A percentile compares a stretch with the other conserved stretches of the same genome.
Conservation (phyloP, 2,329 filamentous ascomycete species). For the Venturia asperata region DNA sequence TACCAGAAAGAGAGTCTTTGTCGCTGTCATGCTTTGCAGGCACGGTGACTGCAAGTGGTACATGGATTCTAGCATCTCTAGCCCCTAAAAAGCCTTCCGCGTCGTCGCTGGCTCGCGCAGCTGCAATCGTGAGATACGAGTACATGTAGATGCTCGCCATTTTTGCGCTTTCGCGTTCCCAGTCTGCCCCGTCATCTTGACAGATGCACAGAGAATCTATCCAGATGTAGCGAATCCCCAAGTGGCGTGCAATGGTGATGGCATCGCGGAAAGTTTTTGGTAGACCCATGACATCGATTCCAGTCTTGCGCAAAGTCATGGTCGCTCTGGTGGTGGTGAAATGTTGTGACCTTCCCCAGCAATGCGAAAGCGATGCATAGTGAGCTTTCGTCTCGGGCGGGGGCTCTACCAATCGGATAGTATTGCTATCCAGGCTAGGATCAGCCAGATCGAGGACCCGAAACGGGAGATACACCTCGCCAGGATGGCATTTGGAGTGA, state of each 20-base stretch:
- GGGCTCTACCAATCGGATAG: neutral
- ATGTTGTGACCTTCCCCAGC: slow-evolving; percentile 18
- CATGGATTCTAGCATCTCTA: slow-evolving; percentile 6
- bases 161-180: slow-evolving; percentile 19
- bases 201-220: slow-evolving; percentile 28
- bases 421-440: neutral
- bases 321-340: slow-evolving; percentile 18
- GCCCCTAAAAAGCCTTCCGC: slow-evolving; percentile 6
- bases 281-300: slow-evolving; percentile 13
- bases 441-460: slow-evolving; percentile 1
- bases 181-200: slow-evolving; percentile 24
- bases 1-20: neutral
- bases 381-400: neutral
- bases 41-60: neutral
- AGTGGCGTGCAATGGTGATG: slow-evolving; percentile 27
- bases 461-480: neutral
- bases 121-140: slow-evolving; percentile 22
- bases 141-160: slow-evolving; percentile 24
- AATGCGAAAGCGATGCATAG: slow-evolving; percentile 18
- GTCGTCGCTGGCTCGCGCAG: slow-evolving; percentile 6
- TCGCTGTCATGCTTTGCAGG: neutral
- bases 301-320: slow-evolving; percentile 1
- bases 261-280: slow-evolving; percentile 19
- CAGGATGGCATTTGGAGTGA: slow-evolving; percentile 5
- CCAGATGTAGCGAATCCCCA: slow-evolving; percentile 31